phyloP scores from a whole-genome alignment of 2,329 filamentous ascomycete genomes.

The Nemania sp. region DNA sequence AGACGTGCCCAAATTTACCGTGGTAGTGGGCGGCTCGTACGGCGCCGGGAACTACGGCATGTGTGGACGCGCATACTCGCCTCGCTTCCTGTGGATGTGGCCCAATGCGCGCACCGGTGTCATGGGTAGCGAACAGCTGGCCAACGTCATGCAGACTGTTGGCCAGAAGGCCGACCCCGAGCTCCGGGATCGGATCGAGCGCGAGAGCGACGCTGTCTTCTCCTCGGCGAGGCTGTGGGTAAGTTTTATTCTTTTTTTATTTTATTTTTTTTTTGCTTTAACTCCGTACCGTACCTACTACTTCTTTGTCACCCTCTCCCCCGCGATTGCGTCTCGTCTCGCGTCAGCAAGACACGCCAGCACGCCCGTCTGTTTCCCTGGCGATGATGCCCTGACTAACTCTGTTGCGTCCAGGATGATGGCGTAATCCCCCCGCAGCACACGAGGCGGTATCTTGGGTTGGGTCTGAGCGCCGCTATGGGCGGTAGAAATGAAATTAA shows the following conservation, averaged over 20 bases:
- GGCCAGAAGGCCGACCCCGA: constrained; percentile 84
- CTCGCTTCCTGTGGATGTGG: constrained; percentile 95
- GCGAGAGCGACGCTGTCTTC: constrained; percentile 89
- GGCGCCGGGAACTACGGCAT: constrained; percentile 98
- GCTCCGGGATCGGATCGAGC: constrained; percentile 85
- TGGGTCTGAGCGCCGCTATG: constrained; percentile 78
- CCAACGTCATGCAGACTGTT: constrained; percentile 93
- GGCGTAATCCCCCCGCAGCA: constrained; percentile 83
- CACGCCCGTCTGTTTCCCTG: background rate
- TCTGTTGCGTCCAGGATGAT: constrained; percentile 68
- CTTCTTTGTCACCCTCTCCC: background rate
- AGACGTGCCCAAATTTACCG: constrained; percentile 95
- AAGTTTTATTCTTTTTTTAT: no score
- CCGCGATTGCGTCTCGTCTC: background rate
- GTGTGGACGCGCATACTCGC: constrained; percentile 95
- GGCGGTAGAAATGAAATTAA: constrained; percentile 73
- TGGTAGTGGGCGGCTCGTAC: constrained; percentile 92
- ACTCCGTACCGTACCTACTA: constrained; percentile 18
- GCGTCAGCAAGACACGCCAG: background rate
- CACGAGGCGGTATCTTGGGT: constrained; percentile 76
- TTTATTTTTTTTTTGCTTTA: no score
- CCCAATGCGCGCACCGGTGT: constrained; percentile 96
- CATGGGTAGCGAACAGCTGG: constrained; percentile 94
- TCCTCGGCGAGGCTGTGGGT: constrained; percentile 92
- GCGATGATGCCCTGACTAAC: constrained; percentile 28